Evolutionary conservation across 768 basidiomycete genomes (phyloP), one percentile per base, ranked within the genome.

Genomic region (Phylloporus rhodoxanthus): DNA sequence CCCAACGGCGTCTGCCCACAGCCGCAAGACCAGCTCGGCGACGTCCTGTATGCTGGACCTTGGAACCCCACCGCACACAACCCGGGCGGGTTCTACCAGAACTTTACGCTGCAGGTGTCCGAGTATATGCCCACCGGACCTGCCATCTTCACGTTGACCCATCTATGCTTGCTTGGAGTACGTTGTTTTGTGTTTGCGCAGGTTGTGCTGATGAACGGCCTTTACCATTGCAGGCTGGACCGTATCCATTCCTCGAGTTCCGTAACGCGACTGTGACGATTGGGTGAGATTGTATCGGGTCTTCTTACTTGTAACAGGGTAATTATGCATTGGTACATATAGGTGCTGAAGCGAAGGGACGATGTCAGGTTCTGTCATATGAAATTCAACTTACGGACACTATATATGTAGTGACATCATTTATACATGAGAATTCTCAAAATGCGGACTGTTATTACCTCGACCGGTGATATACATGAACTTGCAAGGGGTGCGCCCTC

Each of bases 401-500:
- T n/a, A n/a, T n/a, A n/a, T n/a, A 33, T 33, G 9, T 17, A 2
- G n/a, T 17, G 34, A 36, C 34, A 8, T 17, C 34, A 36, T 36
- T 17, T n/a, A 8, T 17, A 8, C 33, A 34, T 6, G 33, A 36
- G 34, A 32, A 32, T 28, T 28, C 2, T 8, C 26, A 28, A 9
- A 10, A 28, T n/a, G n/a, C 34, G n/a, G 15, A n/a, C n/a, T n/a
- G n/a, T n/a, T n/a, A 89, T 57, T 77, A 83, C 60, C 74, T 77
- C 42, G 85, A 87, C 60, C 13, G 78, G 68, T 2, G 73, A 76
- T 21, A 56, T 67, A 13, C 79, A 84, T 2, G 77, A 75, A 47
- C n/a, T n/a, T 84, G 77, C 65, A 90, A 85, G 70, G 85, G 85
- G 2, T 91, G 90, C 53, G 86, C 87, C 0, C 76, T 91, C 25